Percentiles rank a stretch among this genome's conserved stretches.
Evolutionary conservation across 441 rosid species (phyloP).

Genomic region (Brassica hybrid): DNA sequence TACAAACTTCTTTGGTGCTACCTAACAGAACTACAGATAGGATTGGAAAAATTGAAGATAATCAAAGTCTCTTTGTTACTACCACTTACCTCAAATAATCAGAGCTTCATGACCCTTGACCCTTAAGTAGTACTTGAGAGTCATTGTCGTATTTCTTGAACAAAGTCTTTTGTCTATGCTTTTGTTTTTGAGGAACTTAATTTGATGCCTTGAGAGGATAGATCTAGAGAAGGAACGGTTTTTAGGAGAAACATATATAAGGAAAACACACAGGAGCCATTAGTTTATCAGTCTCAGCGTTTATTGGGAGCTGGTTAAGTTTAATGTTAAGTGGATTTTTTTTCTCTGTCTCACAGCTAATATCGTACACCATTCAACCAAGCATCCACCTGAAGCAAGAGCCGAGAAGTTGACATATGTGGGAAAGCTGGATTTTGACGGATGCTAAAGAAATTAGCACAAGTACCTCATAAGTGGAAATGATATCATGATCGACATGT

Average conservation of each 20-base stretch:
- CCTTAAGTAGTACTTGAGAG: not conserved
- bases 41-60: not conserved
- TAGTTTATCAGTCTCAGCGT: slow-evolving; percentile 8
- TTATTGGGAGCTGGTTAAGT: not conserved
- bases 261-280: not conserved
- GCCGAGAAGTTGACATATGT: slow-evolving; percentile 63
- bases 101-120: not conserved
- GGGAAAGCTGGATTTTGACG: slow-evolving; percentile 16
- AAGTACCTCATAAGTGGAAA: not conserved
- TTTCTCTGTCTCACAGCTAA: slow-evolving; percentile 47
- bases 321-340: slow-evolving; percentile 7
- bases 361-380: slow-evolving; percentile 51
- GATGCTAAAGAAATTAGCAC: slow-evolving; percentile 4
- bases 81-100: slow-evolving; percentile 2
- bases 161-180: not conserved
- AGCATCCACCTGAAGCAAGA: slow-evolving; percentile 77
- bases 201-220: not conserved
- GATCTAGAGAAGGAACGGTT: not conserved
- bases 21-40: not conserved
- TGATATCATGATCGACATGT: slow-evolving; percentile 12
- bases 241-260: not conserved
- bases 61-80: not conserved
- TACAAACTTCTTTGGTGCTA: not conserved
- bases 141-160: not conserved
- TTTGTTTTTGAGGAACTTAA: not conserved